Conservation (phyloP, 805 yeast genomes). For the Starmerella floricola region DNA sequence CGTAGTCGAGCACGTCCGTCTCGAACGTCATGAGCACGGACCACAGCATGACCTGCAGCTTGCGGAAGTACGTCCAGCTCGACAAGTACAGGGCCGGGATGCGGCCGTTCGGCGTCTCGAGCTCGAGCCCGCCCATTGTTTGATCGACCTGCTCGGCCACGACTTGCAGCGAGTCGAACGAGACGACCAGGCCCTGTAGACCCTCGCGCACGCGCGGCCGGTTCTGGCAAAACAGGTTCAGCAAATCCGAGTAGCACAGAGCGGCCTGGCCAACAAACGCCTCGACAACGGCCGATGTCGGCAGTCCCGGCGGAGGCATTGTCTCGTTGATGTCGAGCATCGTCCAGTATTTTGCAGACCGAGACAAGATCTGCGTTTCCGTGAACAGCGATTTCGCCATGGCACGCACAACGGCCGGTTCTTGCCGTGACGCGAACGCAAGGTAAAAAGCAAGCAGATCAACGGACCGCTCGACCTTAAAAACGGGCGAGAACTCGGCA, state of each 20-base stretch:
- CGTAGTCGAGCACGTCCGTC: conserved; percentile 54
- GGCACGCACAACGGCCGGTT: conserved; percentile 25
- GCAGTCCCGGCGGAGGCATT: conserved; percentile 9
- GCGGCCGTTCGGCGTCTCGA: conserved; percentile 20
- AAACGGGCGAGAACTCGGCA: conserved; percentile 12
- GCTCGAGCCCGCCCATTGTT: conserved; percentile 16
- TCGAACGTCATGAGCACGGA: conserved; percentile 65
- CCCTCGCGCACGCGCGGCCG: conserved; percentile 76
- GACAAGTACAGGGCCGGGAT: conserved; percentile 47
- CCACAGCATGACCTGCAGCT: conserved; percentile 59
- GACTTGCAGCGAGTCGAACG: conserved; percentile 77
- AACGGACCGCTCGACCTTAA: conserved; percentile 21
- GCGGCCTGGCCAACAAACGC: conserved; percentile 27
- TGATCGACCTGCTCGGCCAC: conserved; percentile 54
- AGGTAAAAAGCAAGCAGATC: conserved; percentile 27
- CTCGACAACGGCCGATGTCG: conserved; percentile 23
- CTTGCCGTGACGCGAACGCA: conserved; percentile 23
- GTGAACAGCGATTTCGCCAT: conserved; percentile 18
- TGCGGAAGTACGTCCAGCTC: conserved; percentile 55
- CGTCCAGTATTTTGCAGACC: conserved; percentile 23
- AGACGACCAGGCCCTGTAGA: conserved; percentile 40
- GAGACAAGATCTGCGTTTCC: conserved; percentile 15
- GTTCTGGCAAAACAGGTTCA: conserved; percentile 45
- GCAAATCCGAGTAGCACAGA: conserved; percentile 39
- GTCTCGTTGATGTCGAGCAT: conserved; percentile 35